These are phyloP conservation scores for Coemansia sp. DNA, from an alignment of 192 early-diverging fungal genomes.

Conservation along the genomic window DNA sequence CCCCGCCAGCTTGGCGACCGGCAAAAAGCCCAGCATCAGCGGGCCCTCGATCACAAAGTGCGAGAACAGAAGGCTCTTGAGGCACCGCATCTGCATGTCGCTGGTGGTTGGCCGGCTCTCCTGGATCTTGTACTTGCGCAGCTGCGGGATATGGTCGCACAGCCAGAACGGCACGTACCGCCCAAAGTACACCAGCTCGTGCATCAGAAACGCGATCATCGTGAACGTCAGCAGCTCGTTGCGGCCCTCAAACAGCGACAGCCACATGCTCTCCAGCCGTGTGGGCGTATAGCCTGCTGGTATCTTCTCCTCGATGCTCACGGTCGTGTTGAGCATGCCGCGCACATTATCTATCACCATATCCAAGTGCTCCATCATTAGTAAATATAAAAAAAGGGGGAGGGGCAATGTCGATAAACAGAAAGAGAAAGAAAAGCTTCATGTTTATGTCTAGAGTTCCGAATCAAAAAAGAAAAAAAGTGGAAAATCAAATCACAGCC, in stretches of 20 bases:
- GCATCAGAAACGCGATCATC: slow-evolving; percentile 75
- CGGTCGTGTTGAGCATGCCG: slow-evolving; percentile 37
- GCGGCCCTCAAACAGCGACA: slow-evolving; percentile 62
- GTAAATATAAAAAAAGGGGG: neutral
- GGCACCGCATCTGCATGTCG: slow-evolving; percentile 70
- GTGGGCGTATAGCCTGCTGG: slow-evolving; percentile 39
- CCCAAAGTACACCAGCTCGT: slow-evolving; percentile 92
- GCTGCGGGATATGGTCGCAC: slow-evolving; percentile 80
- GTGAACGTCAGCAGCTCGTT: slow-evolving; percentile 71
- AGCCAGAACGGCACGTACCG: slow-evolving; percentile 83
- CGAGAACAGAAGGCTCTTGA: slow-evolving; percentile 65
- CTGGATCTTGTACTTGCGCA: slow-evolving; percentile 92
- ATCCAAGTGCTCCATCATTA: neutral
- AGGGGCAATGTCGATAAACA: neutral
- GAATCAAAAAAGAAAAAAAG: too few species aligned
- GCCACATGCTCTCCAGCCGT: slow-evolving; percentile 62
- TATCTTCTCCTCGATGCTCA: slow-evolving; percentile 26
- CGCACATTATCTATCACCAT: slow-evolving; percentile 18
- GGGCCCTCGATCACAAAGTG: slow-evolving; percentile 85
- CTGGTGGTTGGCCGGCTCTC: slow-evolving; percentile 61
- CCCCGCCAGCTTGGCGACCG: slow-evolving; percentile 75
- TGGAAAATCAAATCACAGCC: neutral
- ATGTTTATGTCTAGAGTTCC: too few species aligned
- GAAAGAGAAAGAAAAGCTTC: neutral
- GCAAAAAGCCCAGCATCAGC: slow-evolving; percentile 86